Percentiles rank a stretch among this genome's conserved stretches.
Conservation (phyloP, 495 filamentous ascomycete species). For the Aspergillus bertholletiae region DNA sequence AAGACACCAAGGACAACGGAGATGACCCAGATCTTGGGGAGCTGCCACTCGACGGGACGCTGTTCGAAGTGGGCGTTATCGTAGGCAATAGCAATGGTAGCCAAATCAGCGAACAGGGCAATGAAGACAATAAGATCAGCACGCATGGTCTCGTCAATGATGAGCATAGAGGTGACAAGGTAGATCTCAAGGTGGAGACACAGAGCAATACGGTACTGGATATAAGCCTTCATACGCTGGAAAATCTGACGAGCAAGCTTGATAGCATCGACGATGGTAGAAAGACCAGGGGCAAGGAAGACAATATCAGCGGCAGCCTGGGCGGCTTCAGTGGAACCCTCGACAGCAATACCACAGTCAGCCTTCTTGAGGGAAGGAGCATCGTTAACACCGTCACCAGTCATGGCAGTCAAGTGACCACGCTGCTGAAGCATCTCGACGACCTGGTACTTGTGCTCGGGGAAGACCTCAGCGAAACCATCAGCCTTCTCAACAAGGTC, state of each 20-base stretch:
- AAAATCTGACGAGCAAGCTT: conserved; percentile 77
- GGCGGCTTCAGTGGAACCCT: conserved; percentile 72
- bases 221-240: conserved; percentile 81
- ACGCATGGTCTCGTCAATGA: conserved; percentile 68
- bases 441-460: conserved; percentile 77
- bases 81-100: conserved; percentile 73
- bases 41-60: conserved; percentile 72
- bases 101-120: conserved; percentile 72
- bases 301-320: conserved; percentile 77
- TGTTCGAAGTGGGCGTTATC: conserved; percentile 72
- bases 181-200: conserved; percentile 75
- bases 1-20: conserved; percentile 62
- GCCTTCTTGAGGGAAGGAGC: conserved; percentile 71
- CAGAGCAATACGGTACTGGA: conserved; percentile 77
- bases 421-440: conserved; percentile 73
- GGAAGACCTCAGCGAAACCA: conserved; percentile 74
- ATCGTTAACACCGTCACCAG: conserved; percentile 73
- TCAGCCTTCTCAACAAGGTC: conserved; percentile 74
- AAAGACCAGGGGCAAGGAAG: conserved; percentile 74
- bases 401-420: conserved; percentile 73
- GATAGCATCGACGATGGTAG: conserved; percentile 73
- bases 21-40: conserved; percentile 77
- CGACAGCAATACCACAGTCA: conserved; percentile 74
- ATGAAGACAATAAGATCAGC: conserved; percentile 72
- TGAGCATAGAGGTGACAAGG: conserved; percentile 74